Base-by-base conservation (phyloP, 192 early-diverging fungal genomes). In the Thamnidium elegans region DNA sequence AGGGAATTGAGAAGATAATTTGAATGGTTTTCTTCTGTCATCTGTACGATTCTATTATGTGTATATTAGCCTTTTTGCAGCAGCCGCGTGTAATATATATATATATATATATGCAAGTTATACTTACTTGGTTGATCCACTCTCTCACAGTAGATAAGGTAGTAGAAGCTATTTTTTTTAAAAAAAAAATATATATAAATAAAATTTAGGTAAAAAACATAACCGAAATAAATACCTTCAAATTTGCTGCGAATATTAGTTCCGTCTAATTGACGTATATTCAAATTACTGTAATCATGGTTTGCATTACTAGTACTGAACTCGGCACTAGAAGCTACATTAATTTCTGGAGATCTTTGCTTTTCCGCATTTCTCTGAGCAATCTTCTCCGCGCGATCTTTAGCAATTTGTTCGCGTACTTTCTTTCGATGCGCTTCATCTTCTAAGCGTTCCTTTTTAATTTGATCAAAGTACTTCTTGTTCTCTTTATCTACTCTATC, bases 201-300 rank as follows among this genome's bases (percentile, higher is more conserved):
- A n/a, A n/a, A n/a, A n/a, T n/a, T n/a, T n/a, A n/a, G n/a, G 1
- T 14, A 45, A 26, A 5, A 42, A 52, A 21, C n/a, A 45, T 14
- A 39, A 8, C 14, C 48, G 3, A 19, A 47, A 13, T 1, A 13
- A 14, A 15, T 70, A 70, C 68, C 60, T 47, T 74, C 42, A 23
- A 74, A 74, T 15, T 59, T 43, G 4, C 66, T 44, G 9, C 62
- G 53, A 23, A 74, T 31, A 5, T 53, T 62, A 17, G 50, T 48
- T 8, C 72, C 72, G 53, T 74, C 64, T 26, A 66, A 15, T 51
- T 74, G 72, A 21, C 72, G 67, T 51, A 74, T 62, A 55, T 50
- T 69, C 20, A 74, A 53, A 31, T 69, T 54, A 44, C 63, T 42
- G n/a, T 26, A 8, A 23, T 64, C 21, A 44, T 59, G 46, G 46